A percentile compares a stretch with the other conserved stretches of the same genome.
These are phyloP conservation scores for Microdochium paspali DNA, from an alignment of 2,329 filamentous ascomycete species.

Conservation along the genomic window DNA sequence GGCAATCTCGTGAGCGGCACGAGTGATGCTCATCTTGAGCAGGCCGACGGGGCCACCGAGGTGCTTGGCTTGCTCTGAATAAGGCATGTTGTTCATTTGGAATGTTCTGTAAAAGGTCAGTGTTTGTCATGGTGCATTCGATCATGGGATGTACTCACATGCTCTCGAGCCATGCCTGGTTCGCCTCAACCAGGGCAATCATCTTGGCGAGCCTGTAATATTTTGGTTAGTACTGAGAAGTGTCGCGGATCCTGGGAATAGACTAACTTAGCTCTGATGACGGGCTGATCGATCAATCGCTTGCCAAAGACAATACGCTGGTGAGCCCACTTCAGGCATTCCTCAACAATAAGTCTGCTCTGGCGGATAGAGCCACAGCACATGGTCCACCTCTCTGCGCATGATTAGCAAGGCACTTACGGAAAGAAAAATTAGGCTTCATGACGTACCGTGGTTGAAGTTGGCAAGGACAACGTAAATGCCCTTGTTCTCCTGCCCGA, in stretches of 20 bases:
- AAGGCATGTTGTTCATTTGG: constrained; percentile 82
- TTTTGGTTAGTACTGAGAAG: background rate
- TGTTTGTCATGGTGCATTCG: background rate
- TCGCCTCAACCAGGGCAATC: constrained; percentile 74
- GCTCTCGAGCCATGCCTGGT: constrained; percentile 76
- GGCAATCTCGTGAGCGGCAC: constrained; percentile 72
- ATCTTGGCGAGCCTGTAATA: constrained; percentile 63
- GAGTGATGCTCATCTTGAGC: constrained; percentile 70
- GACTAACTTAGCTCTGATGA: constrained; percentile 67
- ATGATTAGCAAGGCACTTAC: background rate
- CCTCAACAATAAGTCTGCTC: constrained; percentile 64
- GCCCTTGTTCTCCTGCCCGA: constrained; percentile 78
- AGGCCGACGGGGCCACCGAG: constrained; percentile 75
- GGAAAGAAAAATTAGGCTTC: too few species aligned
- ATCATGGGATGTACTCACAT: constrained; percentile 31
- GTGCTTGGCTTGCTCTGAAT: constrained; percentile 63
- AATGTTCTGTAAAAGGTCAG: constrained; percentile 40
- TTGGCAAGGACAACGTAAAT: constrained; percentile 78
- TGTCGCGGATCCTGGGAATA: background rate
- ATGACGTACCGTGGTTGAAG: constrained; percentile 61
- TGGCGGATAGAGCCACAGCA: constrained; percentile 55
- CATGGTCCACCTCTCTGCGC: constrained; percentile 61
- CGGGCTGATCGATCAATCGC: constrained; percentile 72
- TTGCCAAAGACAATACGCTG: constrained; percentile 80
- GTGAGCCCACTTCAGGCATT: constrained; percentile 77